phyloP scores from a whole-genome alignment of 2,329 filamentous ascomycete species.

The Paecilomyces niveus region DNA sequence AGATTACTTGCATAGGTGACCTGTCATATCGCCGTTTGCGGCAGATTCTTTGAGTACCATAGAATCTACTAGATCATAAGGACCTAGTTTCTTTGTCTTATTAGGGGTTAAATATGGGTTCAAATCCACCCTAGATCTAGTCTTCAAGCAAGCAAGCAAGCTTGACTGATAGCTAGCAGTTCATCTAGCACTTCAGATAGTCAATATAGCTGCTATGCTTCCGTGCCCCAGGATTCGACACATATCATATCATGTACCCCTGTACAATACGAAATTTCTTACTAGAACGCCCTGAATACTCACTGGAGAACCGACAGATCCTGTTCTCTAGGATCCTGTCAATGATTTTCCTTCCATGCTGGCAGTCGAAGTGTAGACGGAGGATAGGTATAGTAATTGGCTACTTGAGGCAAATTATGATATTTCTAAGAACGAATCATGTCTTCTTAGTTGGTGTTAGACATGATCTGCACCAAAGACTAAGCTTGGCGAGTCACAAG shows the following conservation, averaged over 20 bases:
- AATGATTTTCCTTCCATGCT: neutral
- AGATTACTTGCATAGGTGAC: too few species aligned
- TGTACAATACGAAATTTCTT: neutral
- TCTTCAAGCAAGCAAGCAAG: too few species aligned
- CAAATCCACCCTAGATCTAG: too few species aligned
- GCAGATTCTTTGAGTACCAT: too few species aligned
- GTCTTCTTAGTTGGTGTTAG: neutral
- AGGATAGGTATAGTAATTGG: neutral
- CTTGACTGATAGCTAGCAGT: too few species aligned
- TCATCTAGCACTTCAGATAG: too few species aligned
- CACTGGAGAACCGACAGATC: neutral
- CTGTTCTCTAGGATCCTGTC: neutral
- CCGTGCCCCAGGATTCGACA: too few species aligned
- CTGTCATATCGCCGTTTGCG: too few species aligned
- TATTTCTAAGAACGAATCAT: neutral
- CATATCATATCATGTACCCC: neutral
- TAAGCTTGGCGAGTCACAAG: neutral
- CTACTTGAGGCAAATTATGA: neutral
- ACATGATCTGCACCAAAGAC: neutral
- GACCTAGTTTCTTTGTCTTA: too few species aligned
- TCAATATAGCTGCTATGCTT: too few species aligned
- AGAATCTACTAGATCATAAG: too few species aligned
- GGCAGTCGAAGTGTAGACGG: neutral
- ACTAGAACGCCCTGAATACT: neutral
- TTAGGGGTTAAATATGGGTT: too few species aligned